Evolutionary conservation across 1,139 yeast species (phyloP).

Genomic region (Candida freyschussii): DNA sequence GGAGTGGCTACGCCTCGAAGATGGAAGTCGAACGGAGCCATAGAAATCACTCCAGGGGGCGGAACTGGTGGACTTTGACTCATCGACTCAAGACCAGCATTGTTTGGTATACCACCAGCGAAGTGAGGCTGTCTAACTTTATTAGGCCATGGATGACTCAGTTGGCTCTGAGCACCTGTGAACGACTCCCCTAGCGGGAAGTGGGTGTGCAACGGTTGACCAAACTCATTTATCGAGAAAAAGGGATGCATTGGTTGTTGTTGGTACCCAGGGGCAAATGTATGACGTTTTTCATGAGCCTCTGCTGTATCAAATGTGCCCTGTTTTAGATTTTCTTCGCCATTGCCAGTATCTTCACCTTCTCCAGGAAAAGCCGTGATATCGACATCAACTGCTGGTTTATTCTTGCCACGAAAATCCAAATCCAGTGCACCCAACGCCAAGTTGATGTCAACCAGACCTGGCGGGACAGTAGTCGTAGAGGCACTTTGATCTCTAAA

Average conservation of each 20-base stretch:
- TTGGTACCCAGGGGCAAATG: conserved; percentile 20
- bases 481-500: conserved; percentile 14
- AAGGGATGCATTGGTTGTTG: conserved; percentile 25
- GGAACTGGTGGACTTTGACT: conserved; percentile 21
- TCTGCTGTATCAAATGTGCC: conserved; percentile 1
- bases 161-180: conserved; percentile 9
- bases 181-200: conserved; percentile 18
- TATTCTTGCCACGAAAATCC: conserved; percentile 15
- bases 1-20: conserved; percentile 22
- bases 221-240: conserved; percentile 25
- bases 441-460: conserved; percentile 22
- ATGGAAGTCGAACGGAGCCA: conserved; percentile 24
- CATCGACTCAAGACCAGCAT: conserved; percentile 14
- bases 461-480: conserved; percentile 14
- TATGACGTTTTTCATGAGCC: conserved; percentile 6
- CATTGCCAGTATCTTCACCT: conserved; percentile 2
- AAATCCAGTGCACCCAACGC: conserved; percentile 24
- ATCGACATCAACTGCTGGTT: conserved; percentile 2
- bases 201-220: conserved; percentile 23
- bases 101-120: conserved; percentile 9
- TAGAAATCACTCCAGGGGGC: conserved; percentile 25
- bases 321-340: conserved; percentile 5
- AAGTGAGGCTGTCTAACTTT: conserved; percentile 20
- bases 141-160: conserved; percentile 22
- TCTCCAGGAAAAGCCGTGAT: conserved; percentile 13